Base-by-base conservation (phyloP, 2,329 filamentous ascomycete genomes). In the Penicillium thymicola region DNA sequence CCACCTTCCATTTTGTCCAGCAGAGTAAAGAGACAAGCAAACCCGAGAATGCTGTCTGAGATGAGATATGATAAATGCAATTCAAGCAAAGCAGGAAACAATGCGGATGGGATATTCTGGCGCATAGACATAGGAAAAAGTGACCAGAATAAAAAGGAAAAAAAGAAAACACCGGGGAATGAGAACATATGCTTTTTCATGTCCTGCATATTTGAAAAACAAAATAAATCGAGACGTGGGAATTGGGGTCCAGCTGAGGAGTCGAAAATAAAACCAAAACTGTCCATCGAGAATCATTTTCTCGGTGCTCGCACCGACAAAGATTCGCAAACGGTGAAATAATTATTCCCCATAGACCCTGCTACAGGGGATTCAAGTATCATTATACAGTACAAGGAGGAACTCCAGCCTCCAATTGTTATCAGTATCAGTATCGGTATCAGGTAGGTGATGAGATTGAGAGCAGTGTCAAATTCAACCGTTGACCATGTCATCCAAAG, bases 401-500 rank as follows among this genome's bases (percentile, higher is more conserved):
- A 43, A 40, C 38, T 36, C 38, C 36, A 49, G 44, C 48, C 47
- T 37, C 49, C 45, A 9, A 48, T 38, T 37, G 37, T 21, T 38
- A 37, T 54, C 18, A 49, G 44, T 30, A 50, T 48, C 42, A 27
- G 25, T 27, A 27, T 27, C 25, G 47, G 44, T 34, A 48, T 48
- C 42, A 50, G n/a, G 43, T 42, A 41, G 40, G 21, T 28, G 23
- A 40, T 42, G 30, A 14, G 18, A 10, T 18, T 14, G 23, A 27
- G 23, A 44, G 28, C 3, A 21, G 21, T 36, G n/a, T 16, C 16
- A 16, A 23, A 40, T 42, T 63, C 52, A 75, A 41, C 68, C 73
- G 46, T 75, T 75, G 18, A 75, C 73, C 66, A 75, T 75, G 48
- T 75, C 72, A 49, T 75, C 70, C 53, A 75, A 53, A 14, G 73